phyloP scores from a whole-genome alignment of 768 basidiomycete species.

The Leccinum obscurum region DNA sequence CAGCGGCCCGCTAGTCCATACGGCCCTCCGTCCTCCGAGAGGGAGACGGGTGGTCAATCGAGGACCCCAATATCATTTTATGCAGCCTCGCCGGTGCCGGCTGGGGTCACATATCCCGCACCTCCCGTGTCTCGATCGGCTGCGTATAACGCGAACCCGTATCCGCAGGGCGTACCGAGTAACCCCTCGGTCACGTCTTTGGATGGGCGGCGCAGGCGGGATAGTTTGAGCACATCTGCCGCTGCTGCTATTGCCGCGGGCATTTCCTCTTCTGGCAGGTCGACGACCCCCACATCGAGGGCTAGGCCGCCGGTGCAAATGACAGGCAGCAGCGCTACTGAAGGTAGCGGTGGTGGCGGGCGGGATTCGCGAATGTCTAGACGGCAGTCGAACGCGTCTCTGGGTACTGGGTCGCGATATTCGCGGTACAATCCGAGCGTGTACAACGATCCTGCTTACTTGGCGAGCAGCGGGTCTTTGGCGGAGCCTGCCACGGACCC shows the following conservation, averaged over 20 bases:
- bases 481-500: slow-evolving; percentile 24
- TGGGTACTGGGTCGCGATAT: slow-evolving; percentile 19
- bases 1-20: slow-evolving; percentile 16
- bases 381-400: slow-evolving; percentile 27
- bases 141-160: slow-evolving; percentile 3
- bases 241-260: slow-evolving; percentile 3
- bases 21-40: slow-evolving; percentile 19
- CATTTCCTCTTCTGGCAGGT: background rate
- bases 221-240: slow-evolving; percentile 24
- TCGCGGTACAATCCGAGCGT: slow-evolving; percentile 21
- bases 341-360: slow-evolving; percentile 1
- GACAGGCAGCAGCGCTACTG: slow-evolving; percentile 11
- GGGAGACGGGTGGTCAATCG: slow-evolving; percentile 17
- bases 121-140: slow-evolving; percentile 31
- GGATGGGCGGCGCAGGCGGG: slow-evolving; percentile 27
- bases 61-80: slow-evolving; percentile 27
- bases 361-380: slow-evolving; percentile 16
- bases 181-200: slow-evolving; percentile 23
- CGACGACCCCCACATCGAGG: slow-evolving; percentile 17
- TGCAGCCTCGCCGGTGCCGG: slow-evolving; percentile 27
- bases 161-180: slow-evolving; percentile 6
- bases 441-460: slow-evolving; percentile 30
- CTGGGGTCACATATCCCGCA: slow-evolving; percentile 26
- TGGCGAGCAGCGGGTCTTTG: slow-evolving; percentile 30
- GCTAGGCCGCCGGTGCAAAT: slow-evolving; percentile 13